These are phyloP conservation scores for Dothistroma pini DNA, from an alignment of 2,329 filamentous ascomycete genomes.

Conservation along the genomic window DNA sequence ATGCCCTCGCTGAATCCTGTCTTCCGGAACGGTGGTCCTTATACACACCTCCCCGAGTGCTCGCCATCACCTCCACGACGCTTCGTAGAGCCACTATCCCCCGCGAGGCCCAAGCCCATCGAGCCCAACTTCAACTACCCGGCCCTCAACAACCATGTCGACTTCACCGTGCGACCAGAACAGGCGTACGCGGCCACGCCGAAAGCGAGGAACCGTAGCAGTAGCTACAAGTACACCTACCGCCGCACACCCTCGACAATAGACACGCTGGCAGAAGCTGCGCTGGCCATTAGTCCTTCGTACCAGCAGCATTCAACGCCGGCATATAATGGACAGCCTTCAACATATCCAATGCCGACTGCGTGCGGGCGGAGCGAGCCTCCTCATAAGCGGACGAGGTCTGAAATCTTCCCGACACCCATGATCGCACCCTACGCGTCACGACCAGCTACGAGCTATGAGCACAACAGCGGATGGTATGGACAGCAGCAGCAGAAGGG, in stretches of 20 bases:
- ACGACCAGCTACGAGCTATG: slow-evolving; percentile 48
- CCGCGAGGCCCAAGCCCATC: slow-evolving; percentile 27
- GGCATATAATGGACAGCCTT: slow-evolving; percentile 19
- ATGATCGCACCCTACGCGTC: slow-evolving; percentile 38
- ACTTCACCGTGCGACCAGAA: slow-evolving; percentile 23
- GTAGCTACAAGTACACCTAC: slow-evolving; percentile 26
- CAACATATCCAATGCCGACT: slow-evolving; percentile 22
- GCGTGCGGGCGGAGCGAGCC: slow-evolving; percentile 42
- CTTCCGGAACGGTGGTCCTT: slow-evolving; percentile 24
- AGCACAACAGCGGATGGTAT: slow-evolving; percentile 33
- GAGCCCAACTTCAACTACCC: slow-evolving; percentile 37
- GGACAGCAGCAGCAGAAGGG: slow-evolving; percentile 15
- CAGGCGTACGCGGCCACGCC: slow-evolving; percentile 21
- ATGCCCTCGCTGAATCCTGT: slow-evolving; percentile 25
- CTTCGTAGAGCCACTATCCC: slow-evolving; percentile 37
- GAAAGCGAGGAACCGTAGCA: slow-evolving; percentile 15
- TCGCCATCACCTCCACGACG: slow-evolving; percentile 34
- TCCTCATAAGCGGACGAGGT: slow-evolving; percentile 58
- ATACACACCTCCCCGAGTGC: slow-evolving; percentile 19
- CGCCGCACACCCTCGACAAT: slow-evolving; percentile 38
- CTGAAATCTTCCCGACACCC: slow-evolving; percentile 52
- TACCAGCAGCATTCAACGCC: slow-evolving; percentile 18
- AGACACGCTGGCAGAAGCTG: slow-evolving; percentile 44
- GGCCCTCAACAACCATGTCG: slow-evolving; percentile 27
- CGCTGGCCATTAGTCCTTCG: slow-evolving; percentile 39